These are phyloP conservation scores for Termitomyces sp. DNA, from an alignment of 768 basidiomycete genomes.

Conservation along the genomic window DNA sequence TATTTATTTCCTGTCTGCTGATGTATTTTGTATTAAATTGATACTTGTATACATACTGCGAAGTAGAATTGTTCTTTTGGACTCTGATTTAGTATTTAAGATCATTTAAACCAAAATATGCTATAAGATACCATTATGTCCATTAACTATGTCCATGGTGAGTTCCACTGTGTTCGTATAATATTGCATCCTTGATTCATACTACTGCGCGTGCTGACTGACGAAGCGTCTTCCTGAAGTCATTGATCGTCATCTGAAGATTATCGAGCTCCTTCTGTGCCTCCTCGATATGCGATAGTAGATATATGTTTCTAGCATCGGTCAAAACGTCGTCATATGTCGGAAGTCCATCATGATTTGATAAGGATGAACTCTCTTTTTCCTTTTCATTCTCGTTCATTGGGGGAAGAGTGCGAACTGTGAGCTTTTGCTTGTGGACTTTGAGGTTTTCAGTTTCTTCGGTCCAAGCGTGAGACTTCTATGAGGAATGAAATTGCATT, in stretches of 20 bases:
- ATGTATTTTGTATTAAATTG: neutral
- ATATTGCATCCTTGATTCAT: neutral
- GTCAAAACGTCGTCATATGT: neutral
- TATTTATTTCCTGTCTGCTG: neutral
- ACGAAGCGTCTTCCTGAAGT: neutral
- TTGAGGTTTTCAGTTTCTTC: neutral
- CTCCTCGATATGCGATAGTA: neutral
- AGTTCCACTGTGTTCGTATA: no score
- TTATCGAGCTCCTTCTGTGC: neutral
- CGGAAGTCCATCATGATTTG: neutral
- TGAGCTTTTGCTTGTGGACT: constrained; percentile 1
- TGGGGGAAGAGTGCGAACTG: neutral
- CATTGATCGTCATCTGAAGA: neutral
- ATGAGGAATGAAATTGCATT: neutral
- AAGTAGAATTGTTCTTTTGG: neutral
- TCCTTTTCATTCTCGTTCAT: neutral
- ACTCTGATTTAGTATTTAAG: no score
- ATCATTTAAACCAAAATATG: neutral
- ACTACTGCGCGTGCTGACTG: neutral
- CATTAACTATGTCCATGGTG: no score
- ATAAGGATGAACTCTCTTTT: neutral
- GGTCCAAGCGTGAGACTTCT: neutral
- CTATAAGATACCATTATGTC: neutral
- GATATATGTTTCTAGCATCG: neutral
- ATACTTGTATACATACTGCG: neutral